Evolutionary conservation across 176 grass and related monocot genomes (phyloP).

Genomic region (Oryza coarctata): DNA sequence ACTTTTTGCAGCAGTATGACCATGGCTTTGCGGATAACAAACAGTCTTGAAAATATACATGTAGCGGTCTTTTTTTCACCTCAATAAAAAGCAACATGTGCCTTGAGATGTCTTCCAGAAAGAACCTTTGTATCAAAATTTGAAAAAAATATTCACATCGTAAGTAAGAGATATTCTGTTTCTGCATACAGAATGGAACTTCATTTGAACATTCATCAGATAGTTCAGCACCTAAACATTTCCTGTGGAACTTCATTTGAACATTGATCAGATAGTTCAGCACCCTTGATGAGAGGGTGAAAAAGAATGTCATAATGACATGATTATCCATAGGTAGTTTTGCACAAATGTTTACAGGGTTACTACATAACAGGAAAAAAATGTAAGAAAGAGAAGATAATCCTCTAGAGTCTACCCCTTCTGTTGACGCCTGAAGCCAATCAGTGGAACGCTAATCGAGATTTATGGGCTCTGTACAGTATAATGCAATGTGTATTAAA

Average conservation of each 20-base stretch:
- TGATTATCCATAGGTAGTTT: neutral
- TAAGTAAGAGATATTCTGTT: neutral
- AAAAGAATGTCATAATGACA: neutral
- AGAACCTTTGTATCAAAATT: neutral
- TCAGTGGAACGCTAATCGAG: neutral
- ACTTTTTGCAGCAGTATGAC: neutral
- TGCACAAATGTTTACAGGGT: constrained; percentile 5
- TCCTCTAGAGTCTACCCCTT: neutral
- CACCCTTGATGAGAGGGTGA: neutral
- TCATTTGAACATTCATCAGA: neutral
- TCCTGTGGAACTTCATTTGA: neutral
- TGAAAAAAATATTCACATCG: neutral
- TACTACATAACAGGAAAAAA: constrained; percentile 11
- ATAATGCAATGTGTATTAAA: neutral
- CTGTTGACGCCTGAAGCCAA: neutral
- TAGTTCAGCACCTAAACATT: neutral
- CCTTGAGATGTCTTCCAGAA: neutral
- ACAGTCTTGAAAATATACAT: neutral
- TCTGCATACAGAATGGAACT: neutral
- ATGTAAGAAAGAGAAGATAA: neutral
- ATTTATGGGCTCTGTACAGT: constrained; percentile 21
- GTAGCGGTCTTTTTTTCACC: too few relatives aligned
- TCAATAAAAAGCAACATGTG: neutral
- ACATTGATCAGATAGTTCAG: neutral
- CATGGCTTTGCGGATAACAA: neutral